Base-by-base conservation (phyloP, 1,284 basidiomycete species). In the Xerocomus tenax region DNA sequence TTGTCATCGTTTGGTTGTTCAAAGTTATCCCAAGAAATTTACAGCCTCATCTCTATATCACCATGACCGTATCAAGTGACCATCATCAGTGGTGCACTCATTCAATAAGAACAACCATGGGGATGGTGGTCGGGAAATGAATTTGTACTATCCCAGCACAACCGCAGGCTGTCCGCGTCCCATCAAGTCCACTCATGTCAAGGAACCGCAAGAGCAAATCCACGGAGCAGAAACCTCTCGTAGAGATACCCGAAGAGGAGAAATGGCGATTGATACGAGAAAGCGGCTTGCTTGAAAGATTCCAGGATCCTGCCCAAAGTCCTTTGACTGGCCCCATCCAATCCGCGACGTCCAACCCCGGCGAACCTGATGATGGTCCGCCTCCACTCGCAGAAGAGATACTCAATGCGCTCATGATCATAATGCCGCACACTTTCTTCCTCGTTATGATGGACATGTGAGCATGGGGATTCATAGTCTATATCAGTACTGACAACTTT, bases 371-470 rank as follows among this genome's bases (percentile, higher is more conserved):
- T 19, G 18, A 38, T 38, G 73, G 69, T 25, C 60, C 67, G 25
- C 55, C 65, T 0, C 68, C 78, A n/a, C 66, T 84, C 2, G 73
- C 71, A n/a, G 81, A 85, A 50, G 85, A 88, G 66, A 72, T 87
- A 34, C 79, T 87, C 62, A 75, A 79, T 54, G 69, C 82, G 8
- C 59, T 76, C 21, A 63, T 82, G 18, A 69, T 83, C 45, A 75
- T 84, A 43, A 80, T 85, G 35, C 86, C 87, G 0, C 78, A 86
- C 59, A 79, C 78, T 5, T 87, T 81, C 61, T 68, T 87, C 42
- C 70, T 87, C 34, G 58, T 87, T 13, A 69, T 86, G 69, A 86
- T 89, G 82, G 83, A 87, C 58, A 81, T 88, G 87, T 89, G 63
- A 59, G 84, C 72, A 15, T 13, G 34, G 30, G 35, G 28, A 38